Evolutionary conservation across 1,284 basidiomycete genomes (phyloP).

Genomic region (Spongiforma sp.): DNA sequence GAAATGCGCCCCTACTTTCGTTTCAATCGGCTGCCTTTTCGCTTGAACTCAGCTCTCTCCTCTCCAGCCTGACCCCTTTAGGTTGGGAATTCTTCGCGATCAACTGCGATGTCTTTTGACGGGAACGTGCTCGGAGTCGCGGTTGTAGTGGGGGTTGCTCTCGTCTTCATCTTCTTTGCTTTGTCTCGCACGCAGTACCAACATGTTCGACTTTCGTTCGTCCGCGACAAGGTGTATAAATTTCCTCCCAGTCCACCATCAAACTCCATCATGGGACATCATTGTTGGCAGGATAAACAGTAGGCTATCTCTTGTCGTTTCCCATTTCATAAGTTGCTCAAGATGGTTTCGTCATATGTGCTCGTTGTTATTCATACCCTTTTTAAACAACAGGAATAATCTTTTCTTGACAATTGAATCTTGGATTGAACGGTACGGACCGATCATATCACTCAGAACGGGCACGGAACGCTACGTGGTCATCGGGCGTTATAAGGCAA

Average conservation of each 20-base stretch:
- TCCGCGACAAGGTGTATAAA: neutral
- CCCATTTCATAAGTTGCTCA: no score
- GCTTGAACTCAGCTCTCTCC: no score
- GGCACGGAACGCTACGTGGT: constrained; percentile 12
- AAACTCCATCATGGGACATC: neutral
- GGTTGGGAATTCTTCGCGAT: no score
- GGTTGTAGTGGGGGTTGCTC: neutral
- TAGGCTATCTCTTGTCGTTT: constrained; percentile 1
- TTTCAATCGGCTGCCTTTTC: no score
- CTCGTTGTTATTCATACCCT: neutral
- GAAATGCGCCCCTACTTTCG: no score
- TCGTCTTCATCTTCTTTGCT: constrained; percentile 8
- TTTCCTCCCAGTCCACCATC: constrained; percentile 17
- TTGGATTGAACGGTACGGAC: constrained; percentile 19
- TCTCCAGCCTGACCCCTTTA: no score
- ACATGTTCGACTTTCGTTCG: neutral
- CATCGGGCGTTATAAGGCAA: constrained; percentile 19
- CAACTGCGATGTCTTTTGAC: neutral
- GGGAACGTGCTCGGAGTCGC: neutral
- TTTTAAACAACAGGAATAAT: neutral
- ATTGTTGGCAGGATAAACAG: constrained; percentile 4
- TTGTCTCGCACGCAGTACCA: neutral
- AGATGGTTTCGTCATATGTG: no score
- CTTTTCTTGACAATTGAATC: constrained; percentile 7
- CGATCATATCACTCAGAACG: constrained; percentile 16